A percentile compares a stretch with the other conserved stretches of the same genome.
Conservation (phyloP, 2,329 filamentous ascomycete species). For the Colletotrichum costaricense region DNA sequence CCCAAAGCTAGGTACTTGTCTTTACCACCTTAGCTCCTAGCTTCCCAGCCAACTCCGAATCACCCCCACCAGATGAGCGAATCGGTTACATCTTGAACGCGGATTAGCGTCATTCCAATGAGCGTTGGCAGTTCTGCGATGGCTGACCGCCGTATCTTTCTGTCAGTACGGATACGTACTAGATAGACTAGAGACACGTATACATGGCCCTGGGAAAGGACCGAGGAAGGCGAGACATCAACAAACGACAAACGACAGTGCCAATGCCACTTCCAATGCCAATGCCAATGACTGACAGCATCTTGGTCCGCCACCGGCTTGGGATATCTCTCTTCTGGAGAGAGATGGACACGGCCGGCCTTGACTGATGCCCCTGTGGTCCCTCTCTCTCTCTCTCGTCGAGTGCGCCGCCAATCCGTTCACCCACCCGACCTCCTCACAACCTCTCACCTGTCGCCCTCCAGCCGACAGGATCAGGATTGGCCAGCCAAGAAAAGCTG, state of each 20-base stretch:
- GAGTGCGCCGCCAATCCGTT: slow-evolving; percentile 13
- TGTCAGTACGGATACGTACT: background rate
- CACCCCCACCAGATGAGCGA: slow-evolving; percentile 9
- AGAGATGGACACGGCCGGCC: background rate
- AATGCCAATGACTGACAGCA: background rate
- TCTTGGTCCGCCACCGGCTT: background rate
- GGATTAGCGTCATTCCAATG: slow-evolving; percentile 11
- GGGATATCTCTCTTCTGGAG: background rate
- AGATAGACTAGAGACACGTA: background rate
- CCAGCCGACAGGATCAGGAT: slow-evolving; percentile 27
- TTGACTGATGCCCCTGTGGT: background rate
- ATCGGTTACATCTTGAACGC: background rate
- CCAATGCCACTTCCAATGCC: background rate
- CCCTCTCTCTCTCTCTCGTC: background rate
- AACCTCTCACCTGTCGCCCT: slow-evolving; percentile 9
- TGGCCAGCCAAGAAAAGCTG: slow-evolving; percentile 30
- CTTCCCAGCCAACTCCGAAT: slow-evolving; percentile 9
- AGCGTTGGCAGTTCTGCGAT: slow-evolving; percentile 13
- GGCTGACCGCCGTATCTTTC: slow-evolving; percentile 5
- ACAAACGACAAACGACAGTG: background rate
- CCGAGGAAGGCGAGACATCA: background rate
- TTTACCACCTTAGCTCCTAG: background rate
- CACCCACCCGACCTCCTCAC: slow-evolving; percentile 17
- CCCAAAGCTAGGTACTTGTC: background rate
- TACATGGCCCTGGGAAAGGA: background rate